A percentile compares a stretch with the other conserved stretches of the same genome.
Evolutionary conservation across 176 grass and related monocot genomes (phyloP).

Genomic region (Raddia guianensis): DNA sequence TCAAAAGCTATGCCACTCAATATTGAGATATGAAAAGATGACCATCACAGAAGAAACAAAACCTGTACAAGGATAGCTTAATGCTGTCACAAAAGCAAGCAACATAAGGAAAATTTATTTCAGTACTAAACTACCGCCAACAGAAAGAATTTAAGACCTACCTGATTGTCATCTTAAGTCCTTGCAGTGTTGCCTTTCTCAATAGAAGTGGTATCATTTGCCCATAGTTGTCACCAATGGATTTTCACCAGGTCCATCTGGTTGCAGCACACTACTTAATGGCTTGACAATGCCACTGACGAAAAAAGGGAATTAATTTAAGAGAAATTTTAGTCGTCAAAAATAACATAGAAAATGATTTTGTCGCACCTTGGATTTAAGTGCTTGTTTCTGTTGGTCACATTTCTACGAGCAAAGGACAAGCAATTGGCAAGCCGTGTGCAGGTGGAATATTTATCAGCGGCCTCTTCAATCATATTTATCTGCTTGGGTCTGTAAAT

Average conservation of each 20-base stretch:
- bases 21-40: neutral
- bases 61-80: conserved; percentile 16
- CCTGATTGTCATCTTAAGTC: neutral
- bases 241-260: conserved; percentile 12
- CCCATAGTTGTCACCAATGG: neutral
- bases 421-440: conserved; percentile 38
- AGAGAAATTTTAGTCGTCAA: neutral
- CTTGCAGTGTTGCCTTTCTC: neutral
- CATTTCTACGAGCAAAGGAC: conserved; percentile 41
- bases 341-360: neutral
- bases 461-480: conserved; percentile 35
- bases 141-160: conserved; percentile 14
- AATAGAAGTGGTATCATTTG: conserved; percentile 6
- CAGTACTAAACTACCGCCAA: neutral
- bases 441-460: conserved; percentile 24
- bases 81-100: conserved; percentile 18
- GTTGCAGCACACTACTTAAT: neutral
- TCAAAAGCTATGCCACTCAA: neutral
- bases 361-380: neutral
- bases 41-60: conserved; percentile 5
- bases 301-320: neutral
- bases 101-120: conserved; percentile 1
- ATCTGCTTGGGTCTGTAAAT: conserved; percentile 41
- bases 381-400: conserved; percentile 12
- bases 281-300: neutral